Base-by-base conservation (phyloP, 768 basidiomycete species). In the Lyophyllum decastes region DNA sequence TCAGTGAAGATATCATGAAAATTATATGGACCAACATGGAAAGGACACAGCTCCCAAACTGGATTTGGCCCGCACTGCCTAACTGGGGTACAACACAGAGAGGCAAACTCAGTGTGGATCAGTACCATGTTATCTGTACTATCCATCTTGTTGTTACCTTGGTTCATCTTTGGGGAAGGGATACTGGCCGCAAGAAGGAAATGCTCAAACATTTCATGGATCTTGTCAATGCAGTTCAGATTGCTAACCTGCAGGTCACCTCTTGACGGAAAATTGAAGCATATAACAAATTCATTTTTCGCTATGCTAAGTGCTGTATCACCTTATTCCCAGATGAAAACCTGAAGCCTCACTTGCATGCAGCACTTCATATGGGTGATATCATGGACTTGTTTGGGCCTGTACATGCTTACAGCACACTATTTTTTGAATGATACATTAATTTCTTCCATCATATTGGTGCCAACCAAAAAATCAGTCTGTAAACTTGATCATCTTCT, bases 351-450 rank as follows among this genome's bases (percentile, higher is more conserved):
- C 68, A 60, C 21, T 68, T 73, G 21, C 76, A 77, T 47, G 49
- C 64, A 6, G 65, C 72, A 2, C 62, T 73, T 9, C 75, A 77
- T 56, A 62, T 73, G n/a, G 63, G n/a, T n/a, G n/a, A n/a, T n/a
- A n/a, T n/a, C n/a, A n/a, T n/a, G n/a, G n/a, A n/a, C n/a, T n/a
- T n/a, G n/a, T n/a, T n/a, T n/a, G n/a, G n/a, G n/a, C n/a, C n/a
- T n/a, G n/a, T n/a, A n/a, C n/a, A n/a, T n/a, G n/a, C n/a, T n/a
- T n/a, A n/a, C n/a, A n/a, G n/a, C n/a, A n/a, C n/a, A n/a, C n/a
- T n/a, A n/a, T n/a, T 55, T 24, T 67, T 55, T 12, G 61, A 67
- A 48, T 49, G 59, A 24, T 64, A 59, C 27, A 67, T 67, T 47
- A 64, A 62, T 46, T 66, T 62, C 49, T 62, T 66, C 41, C 65